Percentiles rank a stretch among this genome's conserved stretches.
phyloP scores from a whole-genome alignment of 2,329 filamentous ascomycete genomes.

The Fusarium agapanthi region DNA sequence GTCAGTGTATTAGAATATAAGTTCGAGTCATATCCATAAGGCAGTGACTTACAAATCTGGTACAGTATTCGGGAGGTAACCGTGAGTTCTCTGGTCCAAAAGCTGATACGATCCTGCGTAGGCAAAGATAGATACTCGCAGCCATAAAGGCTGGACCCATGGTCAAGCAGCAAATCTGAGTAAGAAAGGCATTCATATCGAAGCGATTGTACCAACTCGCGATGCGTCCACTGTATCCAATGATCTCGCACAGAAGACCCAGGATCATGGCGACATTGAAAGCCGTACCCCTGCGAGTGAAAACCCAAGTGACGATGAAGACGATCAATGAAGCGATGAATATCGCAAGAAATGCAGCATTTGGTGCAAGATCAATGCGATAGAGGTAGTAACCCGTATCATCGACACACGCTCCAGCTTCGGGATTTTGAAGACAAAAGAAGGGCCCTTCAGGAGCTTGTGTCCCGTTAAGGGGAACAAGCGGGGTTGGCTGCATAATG shows the following conservation, averaged over 20 bases:
- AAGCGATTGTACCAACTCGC: slow-evolving; percentile 64
- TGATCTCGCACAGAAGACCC: slow-evolving; percentile 63
- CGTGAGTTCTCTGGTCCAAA: slow-evolving; percentile 60
- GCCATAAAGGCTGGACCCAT: slow-evolving; percentile 72
- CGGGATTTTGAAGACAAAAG: slow-evolving; percentile 45
- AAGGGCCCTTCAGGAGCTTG: slow-evolving; percentile 25
- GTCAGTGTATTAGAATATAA: background rate
- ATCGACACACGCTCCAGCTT: slow-evolving; percentile 42
- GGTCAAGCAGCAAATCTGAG: slow-evolving; percentile 70
- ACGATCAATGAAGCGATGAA: slow-evolving; percentile 57
- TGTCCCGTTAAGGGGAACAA: slow-evolving; percentile 33
- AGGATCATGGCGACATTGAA: slow-evolving; percentile 63
- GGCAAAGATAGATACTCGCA: slow-evolving; percentile 70
- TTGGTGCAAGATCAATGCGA: slow-evolving; percentile 58
- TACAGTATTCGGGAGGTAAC: slow-evolving; percentile 57
- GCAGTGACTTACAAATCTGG: slow-evolving; percentile 53
- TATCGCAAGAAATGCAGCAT: slow-evolving; percentile 59
- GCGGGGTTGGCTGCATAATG: slow-evolving; percentile 11
- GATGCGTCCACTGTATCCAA: slow-evolving; percentile 68
- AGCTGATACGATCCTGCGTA: slow-evolving; percentile 59
- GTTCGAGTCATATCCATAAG: too few species aligned
- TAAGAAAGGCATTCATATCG: slow-evolving; percentile 56
- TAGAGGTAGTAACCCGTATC: slow-evolving; percentile 60
- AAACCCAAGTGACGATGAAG: slow-evolving; percentile 51
- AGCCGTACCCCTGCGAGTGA: slow-evolving; percentile 57